A percentile compares a stretch with the other conserved stretches of the same genome.
phyloP scores from a whole-genome alignment of 495 filamentous ascomycete species.

The Aspergillus ostianus region DNA sequence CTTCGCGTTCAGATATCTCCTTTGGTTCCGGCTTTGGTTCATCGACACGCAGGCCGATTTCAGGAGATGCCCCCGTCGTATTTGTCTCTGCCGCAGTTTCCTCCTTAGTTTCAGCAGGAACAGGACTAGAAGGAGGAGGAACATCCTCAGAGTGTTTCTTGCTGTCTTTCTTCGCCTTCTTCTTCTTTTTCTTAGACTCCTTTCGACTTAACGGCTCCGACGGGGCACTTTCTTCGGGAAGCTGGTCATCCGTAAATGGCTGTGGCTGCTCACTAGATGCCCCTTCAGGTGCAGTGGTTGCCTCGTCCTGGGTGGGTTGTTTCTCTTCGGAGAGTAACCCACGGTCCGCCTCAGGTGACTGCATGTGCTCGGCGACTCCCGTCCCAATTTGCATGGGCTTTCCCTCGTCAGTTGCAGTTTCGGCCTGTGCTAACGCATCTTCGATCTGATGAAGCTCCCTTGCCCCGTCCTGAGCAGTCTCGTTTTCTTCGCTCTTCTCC shows the following conservation, averaged over 20 bases:
- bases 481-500: slow-evolving; percentile 24
- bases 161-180: slow-evolving; percentile 24
- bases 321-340: background rate
- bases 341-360: background rate
- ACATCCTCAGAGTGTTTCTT: slow-evolving; percentile 17
- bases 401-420: background rate
- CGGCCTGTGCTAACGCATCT: background rate
- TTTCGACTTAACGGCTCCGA: slow-evolving; percentile 16
- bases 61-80: background rate
- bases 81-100: background rate
- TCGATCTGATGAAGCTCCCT: slow-evolving; percentile 1
- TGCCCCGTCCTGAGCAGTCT: background rate
- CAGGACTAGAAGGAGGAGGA: background rate
- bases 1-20: background rate
- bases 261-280: slow-evolving; percentile 4
- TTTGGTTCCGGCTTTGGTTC: background rate
- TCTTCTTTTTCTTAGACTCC: slow-evolving; percentile 33
- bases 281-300: slow-evolving; percentile 15
- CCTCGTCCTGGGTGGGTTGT: slow-evolving; percentile 1
- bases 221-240: slow-evolving; percentile 5
- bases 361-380: background rate
- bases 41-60: background rate
- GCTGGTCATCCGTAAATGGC: background rate
- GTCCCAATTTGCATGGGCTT: background rate
- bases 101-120: slow-evolving; percentile 6